Evolutionary conservation across 495 filamentous ascomycete species (phyloP), one percentile per base, ranked within the genome.

Genomic region (Letharia lupina): DNA sequence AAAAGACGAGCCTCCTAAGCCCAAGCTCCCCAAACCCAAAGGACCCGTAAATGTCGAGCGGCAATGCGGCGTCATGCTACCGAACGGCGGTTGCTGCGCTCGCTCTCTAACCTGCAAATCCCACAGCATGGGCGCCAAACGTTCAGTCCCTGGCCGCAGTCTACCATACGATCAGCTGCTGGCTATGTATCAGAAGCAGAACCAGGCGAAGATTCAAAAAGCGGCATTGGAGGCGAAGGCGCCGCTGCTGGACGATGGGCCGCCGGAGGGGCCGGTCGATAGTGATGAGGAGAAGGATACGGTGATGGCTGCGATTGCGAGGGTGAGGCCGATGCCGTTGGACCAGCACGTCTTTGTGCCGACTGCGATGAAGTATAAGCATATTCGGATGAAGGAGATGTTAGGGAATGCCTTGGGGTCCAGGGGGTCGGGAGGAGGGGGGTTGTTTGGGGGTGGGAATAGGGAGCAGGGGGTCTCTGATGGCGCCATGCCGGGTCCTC

Each of bases 21-120:
- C 89, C 16, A 96, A 96, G 75, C 79, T 83, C 0, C 84, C 90
- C 6, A 96, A 96, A 69, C 90, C 91, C 0, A 97, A 96, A 79
- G 92, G 89, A 72, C 94, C 94, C 5, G 94, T 98, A 35, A 95
- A 98, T 77, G 94, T 98, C 39, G 94, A 98, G 77, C 89, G 88
- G 73, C 95, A 98, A 79, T 98, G 94, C 71, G 94, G 94, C 82
- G 94, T 98, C 28, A 82, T 86, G 54, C 83, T 96, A 56, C 83
- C 90, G 0, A 87, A 89, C 72, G 93, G 94, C 2, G 89, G 90
- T 33, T 90, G 89, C 63, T 98, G 94, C 73, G 94, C 94, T 10
- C 80, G 94, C 40, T 93, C 89, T 4, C 80, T 98, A 64, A 98
- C 94, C 2, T 98, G 94, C 81, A 98, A 98, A 80, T 92, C 88